These are phyloP conservation scores for Leccinum ochraceum DNA, from an alignment of 768 basidiomycete genomes.

Conservation along the genomic window DNA sequence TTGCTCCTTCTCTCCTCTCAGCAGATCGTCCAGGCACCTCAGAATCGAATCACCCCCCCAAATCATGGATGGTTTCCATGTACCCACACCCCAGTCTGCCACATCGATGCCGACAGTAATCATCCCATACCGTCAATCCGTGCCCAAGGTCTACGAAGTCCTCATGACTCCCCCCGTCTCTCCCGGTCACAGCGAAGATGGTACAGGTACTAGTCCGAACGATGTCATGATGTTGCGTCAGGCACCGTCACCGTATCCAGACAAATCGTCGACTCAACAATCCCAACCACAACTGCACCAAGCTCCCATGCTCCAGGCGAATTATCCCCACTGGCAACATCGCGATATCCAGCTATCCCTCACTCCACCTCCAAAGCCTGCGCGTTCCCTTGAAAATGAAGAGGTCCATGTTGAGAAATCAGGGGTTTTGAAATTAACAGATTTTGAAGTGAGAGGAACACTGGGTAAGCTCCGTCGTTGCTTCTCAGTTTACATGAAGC, in stretches of 20 bases:
- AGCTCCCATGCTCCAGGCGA: constrained; percentile 5
- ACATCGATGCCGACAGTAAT: constrained; percentile 15
- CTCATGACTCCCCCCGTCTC: constrained; percentile 75
- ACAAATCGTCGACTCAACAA: constrained; percentile 13
- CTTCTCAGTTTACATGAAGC: not conserved
- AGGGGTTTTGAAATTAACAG: constrained; percentile 63
- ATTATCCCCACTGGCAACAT: constrained; percentile 16
- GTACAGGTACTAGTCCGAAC: constrained; percentile 19
- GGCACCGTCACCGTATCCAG: constrained; percentile 13
- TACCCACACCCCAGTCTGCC: constrained; percentile 22
- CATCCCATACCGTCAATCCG: constrained; percentile 37
- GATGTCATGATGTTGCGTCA: constrained; percentile 11
- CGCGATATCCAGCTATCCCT: constrained; percentile 5
- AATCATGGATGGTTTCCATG: constrained; percentile 28
- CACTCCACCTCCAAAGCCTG: constrained; percentile 41
- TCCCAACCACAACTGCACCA: constrained; percentile 7
- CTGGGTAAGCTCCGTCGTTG: constrained; percentile 49
- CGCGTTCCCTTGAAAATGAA: constrained; percentile 69
- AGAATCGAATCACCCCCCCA: not conserved
- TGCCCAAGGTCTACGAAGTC: constrained; percentile 50
- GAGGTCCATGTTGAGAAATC: constrained; percentile 58
- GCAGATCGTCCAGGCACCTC: constrained; percentile 1
- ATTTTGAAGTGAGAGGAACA: constrained; percentile 81
- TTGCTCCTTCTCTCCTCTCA: not conserved
- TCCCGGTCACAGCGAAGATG: constrained; percentile 50